Percentiles rank a stretch among this genome's conserved stretches.
Conservation (phyloP, 371 early-diverging fungal species). For the Apophysomyces ossiformis region DNA sequence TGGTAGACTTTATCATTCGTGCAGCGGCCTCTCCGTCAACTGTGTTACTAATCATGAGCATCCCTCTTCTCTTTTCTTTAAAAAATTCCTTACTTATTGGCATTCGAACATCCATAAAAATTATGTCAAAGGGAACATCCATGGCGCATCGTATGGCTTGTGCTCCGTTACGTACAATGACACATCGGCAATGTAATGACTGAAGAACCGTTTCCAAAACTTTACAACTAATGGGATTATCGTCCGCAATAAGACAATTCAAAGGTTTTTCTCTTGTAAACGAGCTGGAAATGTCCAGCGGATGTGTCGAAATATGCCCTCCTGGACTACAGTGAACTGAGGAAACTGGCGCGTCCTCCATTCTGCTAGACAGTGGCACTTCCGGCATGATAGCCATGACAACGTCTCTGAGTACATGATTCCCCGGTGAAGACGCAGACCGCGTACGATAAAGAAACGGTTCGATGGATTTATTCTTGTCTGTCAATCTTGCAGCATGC, state of each 20-base stretch:
- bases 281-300: slow-evolving; percentile 3
- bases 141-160: slow-evolving; percentile 90
- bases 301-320: background rate
- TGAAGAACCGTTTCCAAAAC: slow-evolving; percentile 85
- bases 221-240: slow-evolving; percentile 88
- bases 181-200: slow-evolving; percentile 77
- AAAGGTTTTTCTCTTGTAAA: slow-evolving; percentile 20
- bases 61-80: background rate
- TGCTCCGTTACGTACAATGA: slow-evolving; percentile 88
- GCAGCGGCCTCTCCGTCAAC: slow-evolving; percentile 92
- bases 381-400: background rate
- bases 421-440: slow-evolving; percentile 9
- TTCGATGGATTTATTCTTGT: background rate
- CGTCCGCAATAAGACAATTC: slow-evolving; percentile 83
- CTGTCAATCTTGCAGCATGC: background rate
- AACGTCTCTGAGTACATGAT: background rate
- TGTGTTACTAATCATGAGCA: slow-evolving; percentile 23
- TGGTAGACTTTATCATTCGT: slow-evolving; percentile 93
- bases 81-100: slow-evolving; percentile 75
- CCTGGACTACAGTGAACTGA: background rate
- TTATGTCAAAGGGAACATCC: slow-evolving; percentile 88
- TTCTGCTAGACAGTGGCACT: background rate
- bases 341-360: background rate
- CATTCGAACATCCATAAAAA: slow-evolving; percentile 93
- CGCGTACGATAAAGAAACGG: slow-evolving; percentile 8